These are phyloP conservation scores for Blepharisma undulans DNA, from an alignment of 169 alveolate species.

Conservation along the genomic window DNA sequence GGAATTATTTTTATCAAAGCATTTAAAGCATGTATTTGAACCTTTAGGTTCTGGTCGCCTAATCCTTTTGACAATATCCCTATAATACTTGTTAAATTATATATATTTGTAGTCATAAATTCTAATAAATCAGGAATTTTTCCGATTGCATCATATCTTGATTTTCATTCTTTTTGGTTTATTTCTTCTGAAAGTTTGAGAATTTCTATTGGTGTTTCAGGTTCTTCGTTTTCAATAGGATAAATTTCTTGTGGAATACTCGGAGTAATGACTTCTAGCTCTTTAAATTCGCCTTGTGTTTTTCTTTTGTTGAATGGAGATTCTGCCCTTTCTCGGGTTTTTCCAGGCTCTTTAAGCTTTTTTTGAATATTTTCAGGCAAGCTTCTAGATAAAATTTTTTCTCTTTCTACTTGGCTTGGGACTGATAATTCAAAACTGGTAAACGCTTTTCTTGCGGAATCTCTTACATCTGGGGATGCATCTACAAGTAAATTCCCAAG, in stretches of 20 bases:
- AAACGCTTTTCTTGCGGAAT: not conserved
- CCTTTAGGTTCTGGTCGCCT: not conserved
- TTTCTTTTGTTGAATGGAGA: not conserved
- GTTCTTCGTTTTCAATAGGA: not conserved
- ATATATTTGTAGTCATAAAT: not conserved
- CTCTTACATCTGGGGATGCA: conserved; percentile 37
- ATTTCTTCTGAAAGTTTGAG: not conserved
- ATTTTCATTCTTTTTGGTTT: not conserved
- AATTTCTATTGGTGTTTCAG: not conserved
- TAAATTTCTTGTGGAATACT: not conserved
- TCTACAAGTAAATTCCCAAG: conserved; percentile 21
- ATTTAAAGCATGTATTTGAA: conserved; percentile 8
- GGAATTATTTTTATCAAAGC: conserved; percentile 11
- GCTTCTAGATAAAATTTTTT: not conserved
- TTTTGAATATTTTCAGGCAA: not conserved
- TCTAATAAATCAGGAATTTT: not conserved
- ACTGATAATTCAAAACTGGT: not conserved
- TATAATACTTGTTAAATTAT: not conserved
- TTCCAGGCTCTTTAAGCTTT: not conserved
- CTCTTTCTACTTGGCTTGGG: not conserved
- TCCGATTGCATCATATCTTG: not conserved
- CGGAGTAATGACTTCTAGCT: not conserved
- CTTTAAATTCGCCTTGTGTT: not conserved
- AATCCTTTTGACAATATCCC: not conserved
- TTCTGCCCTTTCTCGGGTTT: not conserved